phyloP scores from a whole-genome alignment of 2,329 filamentous ascomycete genomes.

The Hypoxylon sp. region DNA sequence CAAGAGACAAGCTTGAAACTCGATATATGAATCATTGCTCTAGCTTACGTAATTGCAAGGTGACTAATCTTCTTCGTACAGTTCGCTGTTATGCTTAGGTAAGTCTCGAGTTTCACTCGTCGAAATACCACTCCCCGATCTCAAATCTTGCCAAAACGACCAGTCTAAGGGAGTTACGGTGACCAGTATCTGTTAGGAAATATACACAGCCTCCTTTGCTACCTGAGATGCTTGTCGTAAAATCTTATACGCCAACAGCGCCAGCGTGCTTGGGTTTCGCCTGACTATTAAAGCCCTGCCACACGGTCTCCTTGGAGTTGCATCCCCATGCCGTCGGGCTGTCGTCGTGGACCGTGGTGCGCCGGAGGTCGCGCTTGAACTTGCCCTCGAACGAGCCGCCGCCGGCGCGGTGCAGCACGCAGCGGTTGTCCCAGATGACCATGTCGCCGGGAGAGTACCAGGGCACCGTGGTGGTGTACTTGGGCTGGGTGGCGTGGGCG shows the following conservation, averaged over 20 bases:
- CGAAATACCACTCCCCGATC: too few relatives aligned
- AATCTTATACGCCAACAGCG: slow-evolving; percentile 11
- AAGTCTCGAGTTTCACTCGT: too few relatives aligned
- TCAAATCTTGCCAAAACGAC: too few relatives aligned
- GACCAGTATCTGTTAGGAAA: too few relatives aligned
- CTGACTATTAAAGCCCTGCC: slow-evolving; percentile 36
- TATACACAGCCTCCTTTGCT: neutral
- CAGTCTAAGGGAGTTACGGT: too few relatives aligned
- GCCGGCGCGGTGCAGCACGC: slow-evolving; percentile 61
- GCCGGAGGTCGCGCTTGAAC: slow-evolving; percentile 60
- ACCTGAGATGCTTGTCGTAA: neutral
- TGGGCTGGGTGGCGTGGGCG: slow-evolving; percentile 55
- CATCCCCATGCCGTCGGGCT: slow-evolving; percentile 50
- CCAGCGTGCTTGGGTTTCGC: slow-evolving; percentile 19
- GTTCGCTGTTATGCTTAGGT: too few relatives aligned
- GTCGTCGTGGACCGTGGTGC: slow-evolving; percentile 62
- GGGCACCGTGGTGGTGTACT: slow-evolving; percentile 54
- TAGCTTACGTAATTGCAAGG: too few relatives aligned
- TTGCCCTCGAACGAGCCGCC: slow-evolving; percentile 57
- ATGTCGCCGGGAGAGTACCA: slow-evolving; percentile 61
- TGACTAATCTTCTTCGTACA: neutral
- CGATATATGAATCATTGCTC: slow-evolving; percentile 2
- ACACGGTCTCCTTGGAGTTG: slow-evolving; percentile 41
- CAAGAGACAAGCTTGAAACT: neutral
- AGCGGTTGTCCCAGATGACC: slow-evolving; percentile 67